Evolutionary conservation across 805 yeast genomes (phyloP).

Genomic region (Teunomyces kruisii): DNA sequence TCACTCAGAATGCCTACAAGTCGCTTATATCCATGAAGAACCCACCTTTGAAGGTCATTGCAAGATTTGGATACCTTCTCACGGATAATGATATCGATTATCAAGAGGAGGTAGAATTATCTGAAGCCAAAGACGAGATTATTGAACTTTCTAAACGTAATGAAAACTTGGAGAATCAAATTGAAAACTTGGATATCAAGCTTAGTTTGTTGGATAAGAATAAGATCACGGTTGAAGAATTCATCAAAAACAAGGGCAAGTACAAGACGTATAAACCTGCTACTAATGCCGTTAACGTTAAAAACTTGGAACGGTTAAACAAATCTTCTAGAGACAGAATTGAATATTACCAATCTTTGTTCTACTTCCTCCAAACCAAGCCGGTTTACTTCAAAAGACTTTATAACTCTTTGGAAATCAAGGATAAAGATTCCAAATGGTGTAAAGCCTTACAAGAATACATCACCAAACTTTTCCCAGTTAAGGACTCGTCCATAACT

Average conservation of each 20-base stretch:
- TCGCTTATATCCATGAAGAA: slow-evolving; percentile 65
- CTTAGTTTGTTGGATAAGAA: slow-evolving; percentile 75
- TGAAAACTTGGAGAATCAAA: slow-evolving; percentile 68
- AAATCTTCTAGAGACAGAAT: slow-evolving; percentile 50
- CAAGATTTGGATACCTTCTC: slow-evolving; percentile 71
- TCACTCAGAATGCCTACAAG: slow-evolving; percentile 70
- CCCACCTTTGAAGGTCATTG: slow-evolving; percentile 77
- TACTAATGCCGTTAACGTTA: slow-evolving; percentile 15
- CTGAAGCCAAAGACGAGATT: slow-evolving; percentile 65
- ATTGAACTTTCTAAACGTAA: slow-evolving; percentile 68
- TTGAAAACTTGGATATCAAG: slow-evolving; percentile 76
- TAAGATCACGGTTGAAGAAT: slow-evolving; percentile 74
- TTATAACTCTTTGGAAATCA: slow-evolving; percentile 32
- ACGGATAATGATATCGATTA: slow-evolving; percentile 73
- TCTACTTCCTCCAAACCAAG: slow-evolving; percentile 82
- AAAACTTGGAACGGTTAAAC: slow-evolving; percentile 30
- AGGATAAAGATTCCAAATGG: slow-evolving; percentile 8
- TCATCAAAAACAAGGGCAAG: slow-evolving; percentile 46
- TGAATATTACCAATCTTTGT: slow-evolving; percentile 71
- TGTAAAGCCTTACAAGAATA: slow-evolving; percentile 22
- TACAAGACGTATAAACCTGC: slow-evolving; percentile 24
- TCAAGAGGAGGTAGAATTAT: slow-evolving; percentile 70
- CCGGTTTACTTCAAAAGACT: slow-evolving; percentile 67
- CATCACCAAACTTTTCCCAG: slow-evolving; percentile 30
- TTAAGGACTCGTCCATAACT: slow-evolving; percentile 26